Evolutionary conservation across 139 green algal species (phyloP).

Genomic region (Monoraphidium neglectum): DNA sequence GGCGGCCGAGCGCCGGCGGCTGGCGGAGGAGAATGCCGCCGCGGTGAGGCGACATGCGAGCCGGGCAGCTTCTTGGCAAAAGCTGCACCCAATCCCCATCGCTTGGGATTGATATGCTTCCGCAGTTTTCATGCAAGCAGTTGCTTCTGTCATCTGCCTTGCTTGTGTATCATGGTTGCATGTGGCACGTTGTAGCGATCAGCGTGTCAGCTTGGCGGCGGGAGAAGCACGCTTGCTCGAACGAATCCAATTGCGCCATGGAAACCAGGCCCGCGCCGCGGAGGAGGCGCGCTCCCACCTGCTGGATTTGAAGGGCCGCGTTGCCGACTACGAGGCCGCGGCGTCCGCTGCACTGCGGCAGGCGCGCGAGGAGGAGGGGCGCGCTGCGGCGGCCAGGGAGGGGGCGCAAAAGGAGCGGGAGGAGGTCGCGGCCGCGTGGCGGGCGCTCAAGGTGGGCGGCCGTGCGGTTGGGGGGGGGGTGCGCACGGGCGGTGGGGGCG

Average conservation of each 20-base stretch:
- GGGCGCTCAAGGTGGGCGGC: not conserved
- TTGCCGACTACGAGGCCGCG: slow-evolving; percentile 19
- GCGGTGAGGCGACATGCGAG: not conserved
- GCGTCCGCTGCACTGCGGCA: slow-evolving; percentile 24
- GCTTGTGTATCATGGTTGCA: too few relatives aligned
- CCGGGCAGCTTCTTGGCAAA: too few relatives aligned
- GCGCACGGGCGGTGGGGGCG: not conserved
- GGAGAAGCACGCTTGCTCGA: too few relatives aligned
- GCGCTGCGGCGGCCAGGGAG: not conserved
- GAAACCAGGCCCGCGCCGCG: not conserved
- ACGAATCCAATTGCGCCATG: too few relatives aligned
- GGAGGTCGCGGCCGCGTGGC: not conserved
- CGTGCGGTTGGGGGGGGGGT: not conserved
- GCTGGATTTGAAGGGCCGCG: slow-evolving; percentile 24
- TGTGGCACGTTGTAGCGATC: too few relatives aligned
- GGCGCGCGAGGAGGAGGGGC: slow-evolving; percentile 15
- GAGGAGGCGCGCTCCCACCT: slow-evolving; percentile 27
- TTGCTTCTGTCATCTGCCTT: too few relatives aligned
- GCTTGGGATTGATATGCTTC: too few relatives aligned
- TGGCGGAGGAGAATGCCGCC: slow-evolving; percentile 12
- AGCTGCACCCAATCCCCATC: too few relatives aligned
- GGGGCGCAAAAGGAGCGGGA: slow-evolving; percentile 2
- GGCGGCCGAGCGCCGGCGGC: slow-evolving; percentile 12
- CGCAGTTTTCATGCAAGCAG: too few relatives aligned
- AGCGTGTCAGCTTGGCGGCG: too few relatives aligned